phyloP scores from a whole-genome alignment of 2,329 filamentous ascomycete species.

The Didymella keratinophila region DNA sequence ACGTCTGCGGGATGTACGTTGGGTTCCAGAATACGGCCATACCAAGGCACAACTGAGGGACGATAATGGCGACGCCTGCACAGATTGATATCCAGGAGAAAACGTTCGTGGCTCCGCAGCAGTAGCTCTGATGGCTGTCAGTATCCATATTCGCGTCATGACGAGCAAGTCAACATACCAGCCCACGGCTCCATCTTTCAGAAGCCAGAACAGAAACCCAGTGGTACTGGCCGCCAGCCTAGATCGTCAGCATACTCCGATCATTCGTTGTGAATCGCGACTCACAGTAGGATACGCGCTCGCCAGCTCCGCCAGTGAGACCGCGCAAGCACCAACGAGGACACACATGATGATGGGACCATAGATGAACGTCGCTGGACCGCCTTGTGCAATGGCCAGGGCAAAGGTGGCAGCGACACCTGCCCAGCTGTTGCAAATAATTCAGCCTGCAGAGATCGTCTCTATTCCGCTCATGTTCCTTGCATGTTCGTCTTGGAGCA shows the following conservation, averaged over 20 bases:
- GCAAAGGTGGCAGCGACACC: conserved; percentile 27
- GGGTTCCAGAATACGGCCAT: conserved; percentile 23
- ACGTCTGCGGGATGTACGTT: conserved; percentile 19
- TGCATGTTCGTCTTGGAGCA: conserved; percentile 11
- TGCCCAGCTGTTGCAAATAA: conserved; percentile 31
- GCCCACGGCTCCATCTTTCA: conserved; percentile 26
- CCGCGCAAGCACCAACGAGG: conserved; percentile 22
- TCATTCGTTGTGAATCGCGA: no score
- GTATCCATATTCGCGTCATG: background rate
- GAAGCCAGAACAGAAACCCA: conserved; percentile 54
- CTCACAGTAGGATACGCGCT: conserved; percentile 41
- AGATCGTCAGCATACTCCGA: background rate
- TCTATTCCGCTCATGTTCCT: conserved; percentile 24
- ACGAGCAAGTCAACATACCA: conserved; percentile 12
- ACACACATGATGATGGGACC: conserved; percentile 28
- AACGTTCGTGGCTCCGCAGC: conserved; percentile 27
- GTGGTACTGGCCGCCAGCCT: conserved; percentile 33
- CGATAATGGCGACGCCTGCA: conserved; percentile 28
- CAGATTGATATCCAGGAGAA: conserved; percentile 29
- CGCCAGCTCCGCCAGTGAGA: conserved; percentile 38
- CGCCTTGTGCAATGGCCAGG: conserved; percentile 23
- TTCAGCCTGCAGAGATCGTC: conserved; percentile 28
- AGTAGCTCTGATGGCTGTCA: conserved; percentile 23
- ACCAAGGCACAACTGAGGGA: conserved; percentile 22
- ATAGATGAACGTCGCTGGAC: conserved; percentile 24